A percentile compares a stretch with the other conserved stretches of the same genome.
Evolutionary conservation across 2,329 filamentous ascomycete species (phyloP).

Genomic region (Exophiala spinifera): DNA sequence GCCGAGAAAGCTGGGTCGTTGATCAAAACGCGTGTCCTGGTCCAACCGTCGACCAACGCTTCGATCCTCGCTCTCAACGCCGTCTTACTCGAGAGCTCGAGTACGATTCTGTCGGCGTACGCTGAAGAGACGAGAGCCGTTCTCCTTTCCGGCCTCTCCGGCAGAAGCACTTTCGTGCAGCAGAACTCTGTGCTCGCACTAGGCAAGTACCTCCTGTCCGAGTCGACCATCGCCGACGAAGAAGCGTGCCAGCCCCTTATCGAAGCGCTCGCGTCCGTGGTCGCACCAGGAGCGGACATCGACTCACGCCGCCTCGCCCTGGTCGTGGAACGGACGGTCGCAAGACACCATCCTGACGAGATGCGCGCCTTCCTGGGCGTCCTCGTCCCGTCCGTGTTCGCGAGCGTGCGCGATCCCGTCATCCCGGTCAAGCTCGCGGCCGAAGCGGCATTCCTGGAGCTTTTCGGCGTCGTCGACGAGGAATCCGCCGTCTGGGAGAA

Average conservation of each 20-base stretch:
- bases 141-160: slow-evolving; percentile 74
- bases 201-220: slow-evolving; percentile 26
- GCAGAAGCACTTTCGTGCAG: slow-evolving; percentile 76
- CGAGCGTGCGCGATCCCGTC: slow-evolving; percentile 81
- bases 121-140: slow-evolving; percentile 71
- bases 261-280: slow-evolving; percentile 69
- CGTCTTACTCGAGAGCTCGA: slow-evolving; percentile 75
- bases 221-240: slow-evolving; percentile 48
- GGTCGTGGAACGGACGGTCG: slow-evolving; percentile 82
- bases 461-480: slow-evolving; percentile 87
- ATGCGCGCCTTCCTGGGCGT: slow-evolving; percentile 68
- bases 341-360: slow-evolving; percentile 73
- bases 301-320: slow-evolving; percentile 84
- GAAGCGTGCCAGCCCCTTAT: slow-evolving; percentile 78
- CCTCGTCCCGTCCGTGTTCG: slow-evolving; percentile 81
- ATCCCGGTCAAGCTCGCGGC: slow-evolving; percentile 95
- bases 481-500: slow-evolving; percentile 86
- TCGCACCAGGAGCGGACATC: slow-evolving; percentile 72
- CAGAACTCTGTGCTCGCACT: slow-evolving; percentile 28
- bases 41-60: slow-evolving; percentile 68
- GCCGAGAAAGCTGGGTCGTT: slow-evolving; percentile 62
- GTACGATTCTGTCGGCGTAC: slow-evolving; percentile 65
- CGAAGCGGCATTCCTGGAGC: slow-evolving; percentile 86
- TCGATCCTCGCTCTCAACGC: slow-evolving; percentile 87
- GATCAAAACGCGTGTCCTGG: slow-evolving; percentile 73